phyloP scores from a whole-genome alignment of 768 basidiomycete genomes.

The Strobilomyces dryophilus region DNA sequence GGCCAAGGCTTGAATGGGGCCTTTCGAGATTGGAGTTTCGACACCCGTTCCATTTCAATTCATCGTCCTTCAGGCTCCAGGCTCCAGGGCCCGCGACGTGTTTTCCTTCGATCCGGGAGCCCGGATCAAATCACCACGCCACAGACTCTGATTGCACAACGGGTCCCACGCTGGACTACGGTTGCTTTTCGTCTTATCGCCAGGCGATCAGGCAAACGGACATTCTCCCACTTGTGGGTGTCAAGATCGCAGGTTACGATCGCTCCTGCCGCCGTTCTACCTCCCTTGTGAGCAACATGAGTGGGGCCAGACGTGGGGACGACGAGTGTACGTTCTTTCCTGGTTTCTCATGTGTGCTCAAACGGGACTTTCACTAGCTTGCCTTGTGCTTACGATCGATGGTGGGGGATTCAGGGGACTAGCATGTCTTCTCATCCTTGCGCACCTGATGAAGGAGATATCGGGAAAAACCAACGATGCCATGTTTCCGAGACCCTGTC shows the following conservation, averaged over 20 bases:
- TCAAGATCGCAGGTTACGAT: not conserved
- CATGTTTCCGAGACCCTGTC: not conserved
- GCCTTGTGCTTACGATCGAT: not conserved
- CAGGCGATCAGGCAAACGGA: too few species aligned
- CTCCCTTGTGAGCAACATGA: not conserved
- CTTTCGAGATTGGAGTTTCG: too few species aligned
- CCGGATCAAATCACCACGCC: too few species aligned
- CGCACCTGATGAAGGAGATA: not conserved
- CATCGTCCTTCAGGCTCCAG: too few species aligned
- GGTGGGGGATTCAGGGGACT: not conserved
- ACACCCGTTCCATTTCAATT: too few species aligned
- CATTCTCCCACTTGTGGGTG: too few species aligned
- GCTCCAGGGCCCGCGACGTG: too few species aligned
- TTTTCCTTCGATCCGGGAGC: too few species aligned
- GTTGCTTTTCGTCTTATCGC: too few species aligned
- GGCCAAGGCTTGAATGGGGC: too few species aligned
- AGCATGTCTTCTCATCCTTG: not conserved
- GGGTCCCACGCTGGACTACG: too few species aligned
- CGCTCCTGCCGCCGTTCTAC: not conserved
- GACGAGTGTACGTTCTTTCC: not conserved
- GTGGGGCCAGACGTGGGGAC: not conserved
- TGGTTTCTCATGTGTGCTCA: not conserved
- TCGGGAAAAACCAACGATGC: not conserved
- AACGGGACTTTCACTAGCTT: not conserved
- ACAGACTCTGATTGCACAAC: too few species aligned